Evolutionary conservation across 306 rosid genomes (phyloP), one percentile per base, ranked within the genome.

Genomic region (Erythrophleum fordii): DNA sequence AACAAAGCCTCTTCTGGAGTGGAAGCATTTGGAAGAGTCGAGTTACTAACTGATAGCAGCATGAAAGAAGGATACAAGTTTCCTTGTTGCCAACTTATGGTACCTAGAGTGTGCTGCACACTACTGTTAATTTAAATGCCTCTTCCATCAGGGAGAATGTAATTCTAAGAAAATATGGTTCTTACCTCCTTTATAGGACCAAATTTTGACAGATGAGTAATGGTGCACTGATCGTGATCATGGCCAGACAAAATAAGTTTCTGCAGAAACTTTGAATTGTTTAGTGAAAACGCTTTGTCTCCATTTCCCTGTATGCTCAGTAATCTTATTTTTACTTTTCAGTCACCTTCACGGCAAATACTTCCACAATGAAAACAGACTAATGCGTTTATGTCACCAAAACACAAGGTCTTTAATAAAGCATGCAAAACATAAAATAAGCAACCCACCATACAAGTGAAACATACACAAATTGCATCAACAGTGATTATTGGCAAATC

Each of bases 61-160:
- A 92, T 92, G 90, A 94, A 92, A 78, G 97, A 94, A 44, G 97
- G 98, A 81, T 85, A 84, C 84, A 85, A 67, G 85, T 94, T 92
- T 75, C 98, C 98, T 80, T 89, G 93, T 84, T 94, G 98, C 98
- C 98, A 92, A 76, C 97, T 94, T 75, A 90, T 72, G 66, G 95
- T 92, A 85, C 97, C 97, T 83, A 92, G 72, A 85, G 98, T 92
- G 66, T 89, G 92, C 98, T 92, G 98, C 91, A 86, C 65, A 68
- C 79, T 22, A 80, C 71, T 75, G 81, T 86, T 83, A 86, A 88
- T 74, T 77, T 48, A 62, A 77, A 22, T 52, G 77, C 77, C 83
- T 61, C 42, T 80, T 64, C 39, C 77, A 77, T 64, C 11, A 48
- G 35, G 26, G 71, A 78, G 34, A 82, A 68, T 53, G 73, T 73